Conservation (phyloP, 2,329 filamentous ascomycete genomes). For the Cyphellophora europaea region DNA sequence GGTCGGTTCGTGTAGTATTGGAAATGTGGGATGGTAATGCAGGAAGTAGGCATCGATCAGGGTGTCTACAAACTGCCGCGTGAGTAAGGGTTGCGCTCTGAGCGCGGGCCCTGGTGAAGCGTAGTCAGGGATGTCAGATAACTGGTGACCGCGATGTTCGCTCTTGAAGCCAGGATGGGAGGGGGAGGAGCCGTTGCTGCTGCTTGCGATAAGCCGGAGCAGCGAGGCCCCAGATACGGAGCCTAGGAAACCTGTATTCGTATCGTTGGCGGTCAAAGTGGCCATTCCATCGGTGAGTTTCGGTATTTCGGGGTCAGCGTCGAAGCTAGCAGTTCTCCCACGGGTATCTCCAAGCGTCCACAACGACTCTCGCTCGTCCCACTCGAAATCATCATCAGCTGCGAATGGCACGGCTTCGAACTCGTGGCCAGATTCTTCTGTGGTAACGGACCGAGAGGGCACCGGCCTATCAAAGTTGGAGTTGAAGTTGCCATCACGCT, state of each 20-base stretch:
- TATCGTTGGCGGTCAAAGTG: slow-evolving; percentile 13
- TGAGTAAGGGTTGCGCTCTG: slow-evolving; percentile 10
- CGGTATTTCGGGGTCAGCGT: slow-evolving; percentile 7
- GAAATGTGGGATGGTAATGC: slow-evolving; percentile 50
- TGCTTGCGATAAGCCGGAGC: slow-evolving; percentile 10
- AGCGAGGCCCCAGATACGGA: slow-evolving; percentile 13
- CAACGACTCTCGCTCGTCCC: slow-evolving; percentile 13
- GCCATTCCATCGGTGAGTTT: slow-evolving; percentile 15
- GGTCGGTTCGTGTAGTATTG: slow-evolving; percentile 40
- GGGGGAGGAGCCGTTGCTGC: slow-evolving; percentile 1
- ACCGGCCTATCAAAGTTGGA: background rate
- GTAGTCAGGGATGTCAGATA: slow-evolving; percentile 1
- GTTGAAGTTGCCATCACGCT: background rate
- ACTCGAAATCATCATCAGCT: slow-evolving; percentile 15
- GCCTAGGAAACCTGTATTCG: slow-evolving; percentile 12
- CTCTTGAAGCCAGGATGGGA: background rate
- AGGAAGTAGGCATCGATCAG: slow-evolving; percentile 39
- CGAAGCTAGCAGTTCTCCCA: slow-evolving; percentile 1
- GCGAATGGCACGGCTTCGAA: slow-evolving; percentile 3
- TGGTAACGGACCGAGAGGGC: background rate
- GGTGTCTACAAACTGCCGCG: slow-evolving; percentile 9
- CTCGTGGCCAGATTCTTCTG: slow-evolving; percentile 3
- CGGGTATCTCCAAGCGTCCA: slow-evolving; percentile 7
- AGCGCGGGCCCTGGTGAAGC: slow-evolving; percentile 7
- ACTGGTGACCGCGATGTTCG: slow-evolving; percentile 2